These are phyloP conservation scores for Cavenderia fasciculata DNA, from an alignment of 78 protist genomes.

Conservation along the genomic window DNA sequence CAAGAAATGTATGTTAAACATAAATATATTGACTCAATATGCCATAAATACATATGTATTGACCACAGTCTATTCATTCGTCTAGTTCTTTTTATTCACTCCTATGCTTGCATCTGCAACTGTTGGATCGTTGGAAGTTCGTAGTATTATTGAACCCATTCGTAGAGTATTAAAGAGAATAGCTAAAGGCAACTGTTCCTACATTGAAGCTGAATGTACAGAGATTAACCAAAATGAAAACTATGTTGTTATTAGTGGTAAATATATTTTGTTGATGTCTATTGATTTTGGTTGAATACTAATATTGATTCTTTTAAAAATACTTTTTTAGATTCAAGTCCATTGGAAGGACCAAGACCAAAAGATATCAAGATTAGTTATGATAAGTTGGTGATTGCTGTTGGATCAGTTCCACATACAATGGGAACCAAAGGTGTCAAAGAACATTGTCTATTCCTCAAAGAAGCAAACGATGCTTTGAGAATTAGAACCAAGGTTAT, in stretches of 20 bases:
- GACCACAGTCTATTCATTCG: background rate
- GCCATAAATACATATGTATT: background rate
- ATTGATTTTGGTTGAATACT: background rate
- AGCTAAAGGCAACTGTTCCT: background rate
- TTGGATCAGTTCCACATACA: constrained; percentile 85
- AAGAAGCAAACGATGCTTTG: constrained; percentile 81
- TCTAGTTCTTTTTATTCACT: constrained; percentile 56
- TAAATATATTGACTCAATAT: background rate
- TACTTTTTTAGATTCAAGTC: no score
- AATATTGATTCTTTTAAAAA: background rate
- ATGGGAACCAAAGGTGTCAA: constrained; percentile 86
- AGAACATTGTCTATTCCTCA: constrained; percentile 82
- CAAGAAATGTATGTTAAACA: constrained; percentile 63
- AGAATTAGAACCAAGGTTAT: constrained; percentile 67
- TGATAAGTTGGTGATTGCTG: constrained; percentile 86
- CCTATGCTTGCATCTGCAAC: constrained; percentile 68
- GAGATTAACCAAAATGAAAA: constrained; percentile 38
- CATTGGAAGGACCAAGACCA: background rate
- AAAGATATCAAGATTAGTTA: constrained; percentile 38
- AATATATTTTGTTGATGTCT: background rate
- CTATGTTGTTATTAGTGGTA: background rate
- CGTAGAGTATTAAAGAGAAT: constrained; percentile 49
- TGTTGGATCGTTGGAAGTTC: constrained; percentile 52
- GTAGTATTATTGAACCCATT: constrained; percentile 78
- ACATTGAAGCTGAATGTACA: constrained; percentile 62